Evolutionary conservation across 2,329 filamentous ascomycete species (phyloP).

Genomic region (Pseudogymnoascus sp.): DNA sequence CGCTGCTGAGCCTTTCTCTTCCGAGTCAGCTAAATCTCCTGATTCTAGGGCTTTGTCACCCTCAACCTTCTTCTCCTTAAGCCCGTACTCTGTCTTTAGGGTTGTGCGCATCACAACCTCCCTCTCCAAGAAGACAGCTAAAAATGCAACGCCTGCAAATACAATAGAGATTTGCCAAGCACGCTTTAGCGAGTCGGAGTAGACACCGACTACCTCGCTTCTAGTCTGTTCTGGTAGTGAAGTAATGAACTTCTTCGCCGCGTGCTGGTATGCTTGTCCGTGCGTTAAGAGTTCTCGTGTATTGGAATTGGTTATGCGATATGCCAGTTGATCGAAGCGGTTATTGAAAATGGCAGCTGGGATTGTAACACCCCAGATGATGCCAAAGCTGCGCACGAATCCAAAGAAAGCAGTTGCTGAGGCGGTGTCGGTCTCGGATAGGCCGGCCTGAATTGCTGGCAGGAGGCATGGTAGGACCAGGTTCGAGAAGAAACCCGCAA

Average conservation of each 20-base stretch:
- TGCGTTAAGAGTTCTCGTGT: not conserved
- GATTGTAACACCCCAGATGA: slow-evolving; percentile 40
- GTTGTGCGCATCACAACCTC: slow-evolving; percentile 13
- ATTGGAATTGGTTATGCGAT: not conserved
- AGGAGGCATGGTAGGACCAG: slow-evolving; percentile 34
- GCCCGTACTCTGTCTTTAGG: slow-evolving; percentile 15
- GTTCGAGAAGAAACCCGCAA: slow-evolving; percentile 35
- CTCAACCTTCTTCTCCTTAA: slow-evolving; percentile 6
- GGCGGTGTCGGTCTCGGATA: slow-evolving; percentile 30
- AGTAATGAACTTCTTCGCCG: not conserved
- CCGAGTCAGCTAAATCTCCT: not conserved
- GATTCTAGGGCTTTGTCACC: not conserved
- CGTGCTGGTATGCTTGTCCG: not conserved
- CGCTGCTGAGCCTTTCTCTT: not conserved
- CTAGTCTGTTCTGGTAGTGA: not conserved
- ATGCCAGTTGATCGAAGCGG: not conserved
- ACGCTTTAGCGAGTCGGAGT: slow-evolving; percentile 22
- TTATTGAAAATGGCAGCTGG: slow-evolving; percentile 35
- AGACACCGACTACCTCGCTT: slow-evolving; percentile 28
- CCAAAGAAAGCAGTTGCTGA: slow-evolving; percentile 16
- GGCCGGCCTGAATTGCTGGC: slow-evolving; percentile 35
- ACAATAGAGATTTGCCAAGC: slow-evolving; percentile 14
- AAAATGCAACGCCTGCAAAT: slow-evolving; percentile 10
- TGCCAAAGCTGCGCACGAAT: slow-evolving; percentile 41
- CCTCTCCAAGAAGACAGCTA: slow-evolving; percentile 13